These are phyloP conservation scores for Triticum urartu DNA, from an alignment of 176 grass and related monocot genomes.

Conservation along the genomic window DNA sequence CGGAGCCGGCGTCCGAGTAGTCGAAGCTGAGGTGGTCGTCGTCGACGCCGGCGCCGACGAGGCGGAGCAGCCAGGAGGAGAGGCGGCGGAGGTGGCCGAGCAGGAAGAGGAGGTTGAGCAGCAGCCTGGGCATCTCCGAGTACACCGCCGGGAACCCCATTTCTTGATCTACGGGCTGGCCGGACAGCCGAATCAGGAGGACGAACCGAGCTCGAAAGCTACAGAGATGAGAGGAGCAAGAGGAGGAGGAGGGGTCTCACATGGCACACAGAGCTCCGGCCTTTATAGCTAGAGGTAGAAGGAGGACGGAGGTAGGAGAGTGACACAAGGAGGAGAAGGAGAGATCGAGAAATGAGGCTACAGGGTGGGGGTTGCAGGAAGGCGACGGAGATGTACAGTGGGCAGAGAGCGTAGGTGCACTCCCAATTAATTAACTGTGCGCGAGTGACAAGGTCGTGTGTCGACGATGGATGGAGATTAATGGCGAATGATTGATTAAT, in stretches of 20 bases:
- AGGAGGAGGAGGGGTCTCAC: neutral
- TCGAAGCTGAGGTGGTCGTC: neutral
- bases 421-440: neutral
- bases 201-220: no score
- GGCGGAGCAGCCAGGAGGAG: constrained; percentile 49
- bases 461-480: neutral
- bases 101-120: constrained; percentile 50
- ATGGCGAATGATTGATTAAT: neutral
- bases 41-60: constrained; percentile 41
- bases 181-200: no score
- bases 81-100: constrained; percentile 63
- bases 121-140: constrained; percentile 60
- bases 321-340: neutral
- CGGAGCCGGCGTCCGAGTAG: neutral
- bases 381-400: neutral
- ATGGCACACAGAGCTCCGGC: neutral
- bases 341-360: no score
- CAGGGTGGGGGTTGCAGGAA: neutral
- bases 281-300: neutral
- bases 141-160: constrained; percentile 79
- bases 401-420: neutral
- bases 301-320: neutral
- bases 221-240: neutral
- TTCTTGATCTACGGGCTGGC: neutral
- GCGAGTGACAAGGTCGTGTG: neutral